Percentiles rank a stretch among this genome's conserved stretches.
Evolutionary conservation across 2,329 filamentous ascomycete species (phyloP).

Genomic region (Ciborinia camelliae): DNA sequence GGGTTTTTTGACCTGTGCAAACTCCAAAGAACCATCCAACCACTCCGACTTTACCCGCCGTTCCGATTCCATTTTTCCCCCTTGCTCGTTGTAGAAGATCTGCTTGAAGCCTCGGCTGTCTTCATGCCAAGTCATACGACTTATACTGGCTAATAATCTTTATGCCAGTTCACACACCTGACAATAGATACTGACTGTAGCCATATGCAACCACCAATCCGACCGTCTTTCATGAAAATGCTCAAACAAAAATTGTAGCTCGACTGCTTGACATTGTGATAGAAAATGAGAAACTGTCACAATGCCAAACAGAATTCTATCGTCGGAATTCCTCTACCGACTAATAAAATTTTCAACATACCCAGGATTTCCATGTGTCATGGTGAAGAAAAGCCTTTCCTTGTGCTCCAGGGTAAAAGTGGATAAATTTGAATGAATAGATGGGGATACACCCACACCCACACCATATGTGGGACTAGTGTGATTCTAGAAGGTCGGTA

Average conservation of each 20-base stretch:
- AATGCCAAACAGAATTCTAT: background rate
- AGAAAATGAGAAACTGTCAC: background rate
- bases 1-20: slow-evolving; percentile 3
- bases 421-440: slow-evolving; percentile 1
- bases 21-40: slow-evolving; percentile 3
- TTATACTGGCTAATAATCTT: background rate
- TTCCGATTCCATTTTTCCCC: background rate
- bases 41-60: slow-evolving; percentile 8
- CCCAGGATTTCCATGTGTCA: slow-evolving; percentile 14
- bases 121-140: background rate
- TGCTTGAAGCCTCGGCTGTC: background rate
- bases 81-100: background rate
- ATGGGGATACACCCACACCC: background rate
- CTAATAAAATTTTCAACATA: slow-evolving; percentile 3
- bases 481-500: slow-evolving; percentile 17
- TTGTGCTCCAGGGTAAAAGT: slow-evolving; percentile 12
- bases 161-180: background rate
- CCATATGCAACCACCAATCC: background rate
- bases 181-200: background rate
- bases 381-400: slow-evolving; percentile 9
- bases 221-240: background rate
- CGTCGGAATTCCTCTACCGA: slow-evolving; percentile 16
- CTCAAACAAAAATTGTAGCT: background rate
- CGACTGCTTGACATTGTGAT: background rate
- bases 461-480: background rate